phyloP scores from a whole-genome alignment of 371 early-diverging fungal genomes.

The Apophysomyces ossiformis region DNA sequence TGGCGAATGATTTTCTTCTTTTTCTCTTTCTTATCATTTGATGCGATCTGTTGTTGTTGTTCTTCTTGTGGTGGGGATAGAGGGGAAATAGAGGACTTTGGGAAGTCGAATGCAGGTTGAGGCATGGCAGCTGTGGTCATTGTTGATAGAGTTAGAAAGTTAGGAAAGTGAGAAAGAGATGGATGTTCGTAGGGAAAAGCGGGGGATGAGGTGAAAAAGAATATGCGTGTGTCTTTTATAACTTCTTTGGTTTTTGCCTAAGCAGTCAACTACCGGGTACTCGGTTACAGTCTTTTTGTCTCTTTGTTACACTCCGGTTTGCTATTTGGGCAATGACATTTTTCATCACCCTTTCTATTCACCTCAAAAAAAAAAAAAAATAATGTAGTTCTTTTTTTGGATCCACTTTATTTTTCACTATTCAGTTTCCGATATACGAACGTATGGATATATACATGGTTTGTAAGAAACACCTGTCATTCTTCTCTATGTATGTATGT shows the following conservation, averaged over 20 bases:
- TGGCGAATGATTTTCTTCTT: constrained; percentile 5
- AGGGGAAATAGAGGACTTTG: constrained; percentile 3
- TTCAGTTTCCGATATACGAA: background rate
- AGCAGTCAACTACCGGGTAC: constrained; percentile 12
- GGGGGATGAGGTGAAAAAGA: too few relatives aligned
- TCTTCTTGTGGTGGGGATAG: constrained; percentile 4
- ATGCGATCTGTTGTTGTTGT: background rate
- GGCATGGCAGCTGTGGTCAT: constrained; percentile 8
- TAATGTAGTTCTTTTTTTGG: too few relatives aligned
- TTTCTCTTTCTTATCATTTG: background rate
- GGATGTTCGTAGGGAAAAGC: too few relatives aligned
- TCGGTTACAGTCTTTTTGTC: constrained; percentile 1
- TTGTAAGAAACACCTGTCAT: too few relatives aligned
- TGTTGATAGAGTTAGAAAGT: background rate
- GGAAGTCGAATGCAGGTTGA: constrained; percentile 7
- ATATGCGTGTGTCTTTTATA: background rate
- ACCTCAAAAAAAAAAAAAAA: background rate
- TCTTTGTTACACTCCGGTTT: constrained; percentile 2
- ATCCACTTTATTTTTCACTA: background rate
- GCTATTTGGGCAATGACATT: background rate
- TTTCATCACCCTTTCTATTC: background rate
- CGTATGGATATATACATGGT: too few relatives aligned
- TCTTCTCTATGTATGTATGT: too few relatives aligned
- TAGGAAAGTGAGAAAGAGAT: background rate
- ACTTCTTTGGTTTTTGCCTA: background rate